phyloP scores from a whole-genome alignment of 192 early-diverging fungal species.

The Coemansia sp. region DNA sequence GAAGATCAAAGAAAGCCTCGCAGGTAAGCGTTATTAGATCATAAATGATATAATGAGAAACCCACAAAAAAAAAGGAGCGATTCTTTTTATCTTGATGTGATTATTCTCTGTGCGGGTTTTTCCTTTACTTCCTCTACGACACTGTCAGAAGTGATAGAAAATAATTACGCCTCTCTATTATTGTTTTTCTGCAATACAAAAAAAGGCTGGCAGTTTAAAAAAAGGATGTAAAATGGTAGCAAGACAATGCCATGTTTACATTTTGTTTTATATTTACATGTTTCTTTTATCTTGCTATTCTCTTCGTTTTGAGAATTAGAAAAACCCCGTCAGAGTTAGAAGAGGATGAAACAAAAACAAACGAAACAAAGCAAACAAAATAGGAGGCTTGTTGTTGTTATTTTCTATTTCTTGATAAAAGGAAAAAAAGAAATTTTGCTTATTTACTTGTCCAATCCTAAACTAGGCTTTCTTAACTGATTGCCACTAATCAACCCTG shows the following conservation, averaged over 20 bases:
- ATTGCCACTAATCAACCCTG: not conserved
- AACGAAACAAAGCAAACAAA: no score
- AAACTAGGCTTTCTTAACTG: no score
- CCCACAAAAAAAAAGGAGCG: not conserved
- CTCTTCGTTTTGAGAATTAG: not conserved
- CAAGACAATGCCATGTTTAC: constrained; percentile 7
- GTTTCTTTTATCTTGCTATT: not conserved
- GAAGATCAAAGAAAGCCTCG: constrained; percentile 53
- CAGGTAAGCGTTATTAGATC: constrained; percentile 31
- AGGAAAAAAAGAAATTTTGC: not conserved
- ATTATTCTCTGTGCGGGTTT: not conserved
- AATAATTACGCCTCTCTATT: not conserved
- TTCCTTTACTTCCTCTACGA: not conserved
- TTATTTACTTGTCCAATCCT: not conserved
- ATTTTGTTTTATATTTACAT: not conserved
- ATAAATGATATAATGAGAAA: not conserved
- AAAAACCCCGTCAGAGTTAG: not conserved
- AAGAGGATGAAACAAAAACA: no score
- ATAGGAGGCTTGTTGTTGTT: not conserved
- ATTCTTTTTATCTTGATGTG: not conserved
- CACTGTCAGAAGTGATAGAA: not conserved
- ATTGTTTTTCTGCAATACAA: not conserved
- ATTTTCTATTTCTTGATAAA: not conserved
- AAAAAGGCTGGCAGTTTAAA: no score
- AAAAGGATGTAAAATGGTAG: not conserved